A percentile compares a stretch with the other conserved stretches of the same genome.
Conservation (phyloP, 2,329 filamentous ascomycete genomes). For the Penicillium hordei region DNA sequence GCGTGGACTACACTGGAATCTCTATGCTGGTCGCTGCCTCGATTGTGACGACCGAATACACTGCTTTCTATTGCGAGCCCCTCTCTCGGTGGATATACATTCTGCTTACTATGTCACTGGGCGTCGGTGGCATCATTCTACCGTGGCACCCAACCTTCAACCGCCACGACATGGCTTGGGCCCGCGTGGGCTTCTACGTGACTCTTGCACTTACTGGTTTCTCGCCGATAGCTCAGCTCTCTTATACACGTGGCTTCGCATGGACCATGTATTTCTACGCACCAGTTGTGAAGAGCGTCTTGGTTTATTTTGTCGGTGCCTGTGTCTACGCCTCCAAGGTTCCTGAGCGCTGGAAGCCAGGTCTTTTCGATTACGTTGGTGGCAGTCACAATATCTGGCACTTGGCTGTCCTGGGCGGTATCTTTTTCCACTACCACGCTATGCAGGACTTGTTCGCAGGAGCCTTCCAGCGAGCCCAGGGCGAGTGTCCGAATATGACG, state of each 20-base stretch:
- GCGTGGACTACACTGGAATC: constrained; percentile 97
- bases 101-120: constrained; percentile 73
- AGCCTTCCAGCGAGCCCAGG: constrained; percentile 68
- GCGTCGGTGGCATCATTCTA: constrained; percentile 82
- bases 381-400: constrained; percentile 99
- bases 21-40: constrained; percentile 88
- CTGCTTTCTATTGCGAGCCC: constrained; percentile 97
- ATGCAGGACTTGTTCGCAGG: constrained; percentile 92
- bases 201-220: constrained; percentile 85
- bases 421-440: constrained; percentile 93
- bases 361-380: constrained; percentile 91
- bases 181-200: constrained; percentile 87
- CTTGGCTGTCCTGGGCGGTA: constrained; percentile 87
- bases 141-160: constrained; percentile 98
- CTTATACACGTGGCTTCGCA: constrained; percentile 69
- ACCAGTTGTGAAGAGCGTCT: constrained; percentile 77
- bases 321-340: constrained; percentile 87
- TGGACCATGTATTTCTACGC: constrained; percentile 91
- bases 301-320: constrained; percentile 83
- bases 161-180: constrained; percentile 86
- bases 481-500: constrained; percentile 39
- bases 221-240: constrained; percentile 81
- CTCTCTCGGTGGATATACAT: constrained; percentile 85
- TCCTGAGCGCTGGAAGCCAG: constrained; percentile 89
- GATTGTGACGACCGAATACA: constrained; percentile 98